A percentile compares a stretch with the other conserved stretches of the same genome.
Evolutionary conservation across 1,139 yeast species (phyloP).

Genomic region (Saccharomyces hybrid): DNA sequence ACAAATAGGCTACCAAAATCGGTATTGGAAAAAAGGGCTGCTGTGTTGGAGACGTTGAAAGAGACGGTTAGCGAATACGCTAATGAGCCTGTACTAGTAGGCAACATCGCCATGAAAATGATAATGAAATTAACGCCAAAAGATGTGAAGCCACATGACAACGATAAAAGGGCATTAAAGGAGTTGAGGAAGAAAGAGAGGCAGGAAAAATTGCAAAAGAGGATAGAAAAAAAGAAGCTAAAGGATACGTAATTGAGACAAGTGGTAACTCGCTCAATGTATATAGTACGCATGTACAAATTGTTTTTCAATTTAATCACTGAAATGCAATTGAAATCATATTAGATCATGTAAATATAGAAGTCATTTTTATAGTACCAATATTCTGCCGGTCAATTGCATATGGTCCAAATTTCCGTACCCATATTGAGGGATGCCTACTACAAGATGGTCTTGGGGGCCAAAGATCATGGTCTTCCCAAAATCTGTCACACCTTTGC

Average conservation of each 20-base stretch:
- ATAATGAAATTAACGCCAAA: conserved; percentile 27
- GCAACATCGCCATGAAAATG: conserved; percentile 28
- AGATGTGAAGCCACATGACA: conserved; percentile 17
- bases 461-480: conserved; percentile 34
- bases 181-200: conserved; percentile 26
- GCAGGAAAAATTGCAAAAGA: conserved; percentile 22
- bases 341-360: background rate
- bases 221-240: conserved; percentile 20
- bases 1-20: conserved; percentile 16
- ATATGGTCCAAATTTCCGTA: conserved; percentile 20
- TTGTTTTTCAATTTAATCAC: background rate
- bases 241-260: conserved; percentile 1
- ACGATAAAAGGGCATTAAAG: conserved; percentile 16
- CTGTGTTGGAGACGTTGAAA: conserved; percentile 31
- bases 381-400: conserved; percentile 16
- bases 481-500: conserved; percentile 35
- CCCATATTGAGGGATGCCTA: conserved; percentile 44
- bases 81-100: conserved; percentile 28
- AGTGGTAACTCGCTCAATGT: background rate
- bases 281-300: background rate
- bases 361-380: conserved; percentile 6
- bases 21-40: conserved; percentile 25
- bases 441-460: conserved; percentile 29
- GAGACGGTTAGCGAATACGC: conserved; percentile 30
- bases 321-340: background rate